Percentiles rank a stretch among this genome's conserved stretches.
Conservation (phyloP, 2,329 filamentous ascomycete species). For the Trichoderma pleuroti region DNA sequence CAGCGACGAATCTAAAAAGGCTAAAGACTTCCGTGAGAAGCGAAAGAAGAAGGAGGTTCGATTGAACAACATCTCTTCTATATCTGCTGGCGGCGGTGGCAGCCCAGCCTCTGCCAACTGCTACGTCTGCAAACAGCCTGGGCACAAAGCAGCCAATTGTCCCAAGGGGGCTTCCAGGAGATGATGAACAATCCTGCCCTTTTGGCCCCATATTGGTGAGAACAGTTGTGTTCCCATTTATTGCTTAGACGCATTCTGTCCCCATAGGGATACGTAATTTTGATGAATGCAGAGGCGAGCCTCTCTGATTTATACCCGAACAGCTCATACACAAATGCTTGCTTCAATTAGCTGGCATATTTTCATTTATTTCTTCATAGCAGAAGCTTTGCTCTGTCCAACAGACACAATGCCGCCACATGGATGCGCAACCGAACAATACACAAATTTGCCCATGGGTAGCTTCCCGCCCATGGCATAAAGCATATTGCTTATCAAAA, state of each 20-base stretch:
- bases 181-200: background rate
- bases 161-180: conserved; percentile 29
- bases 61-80: conserved; percentile 58
- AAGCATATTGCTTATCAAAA: background rate
- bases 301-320: conserved; percentile 1
- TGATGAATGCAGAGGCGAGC: background rate
- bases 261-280: background rate
- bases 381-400: background rate
- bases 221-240: background rate
- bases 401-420: background rate
- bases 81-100: conserved; percentile 45
- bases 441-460: background rate
- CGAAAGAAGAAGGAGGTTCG: conserved; percentile 65
- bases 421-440: background rate
- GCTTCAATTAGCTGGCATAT: background rate
- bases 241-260: background rate
- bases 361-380: background rate
- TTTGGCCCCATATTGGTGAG: background rate
- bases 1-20: conserved; percentile 29
- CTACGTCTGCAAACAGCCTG: conserved; percentile 58
- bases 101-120: conserved; percentile 43
- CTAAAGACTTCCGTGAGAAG: conserved; percentile 53
- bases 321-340: conserved; percentile 1
- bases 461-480: background rate
- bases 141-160: conserved; percentile 58